Evolutionary conservation across 192 early-diverging fungal species (phyloP).

Genomic region (Coemansia sp.): DNA sequence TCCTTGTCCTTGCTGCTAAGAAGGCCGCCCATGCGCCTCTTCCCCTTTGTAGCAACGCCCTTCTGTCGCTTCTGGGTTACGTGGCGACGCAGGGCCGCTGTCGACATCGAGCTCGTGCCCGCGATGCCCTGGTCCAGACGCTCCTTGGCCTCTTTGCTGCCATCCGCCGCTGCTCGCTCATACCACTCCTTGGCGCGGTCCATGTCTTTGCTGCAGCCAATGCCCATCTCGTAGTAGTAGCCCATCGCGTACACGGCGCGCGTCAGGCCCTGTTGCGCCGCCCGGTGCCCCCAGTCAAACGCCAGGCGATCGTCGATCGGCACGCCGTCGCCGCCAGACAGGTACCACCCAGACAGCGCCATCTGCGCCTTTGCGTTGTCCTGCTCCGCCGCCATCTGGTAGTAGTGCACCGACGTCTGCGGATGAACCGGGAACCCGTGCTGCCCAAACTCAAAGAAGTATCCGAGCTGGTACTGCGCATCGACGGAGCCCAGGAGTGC

Average conservation of each 20-base stretch:
- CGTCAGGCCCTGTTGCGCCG: slow-evolving; percentile 72
- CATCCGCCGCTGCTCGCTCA: slow-evolving; percentile 61
- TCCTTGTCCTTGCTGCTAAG: slow-evolving; percentile 37
- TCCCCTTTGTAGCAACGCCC: slow-evolving; percentile 23
- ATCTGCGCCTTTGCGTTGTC: slow-evolving; percentile 82
- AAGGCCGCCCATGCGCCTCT: slow-evolving; percentile 26
- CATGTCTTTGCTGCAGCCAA: slow-evolving; percentile 58
- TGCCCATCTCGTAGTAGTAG: slow-evolving; percentile 81
- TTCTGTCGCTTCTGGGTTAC: slow-evolving; percentile 57
- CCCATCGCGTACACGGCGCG: slow-evolving; percentile 89
- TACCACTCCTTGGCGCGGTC: slow-evolving; percentile 62
- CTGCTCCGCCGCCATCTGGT: slow-evolving; percentile 74
- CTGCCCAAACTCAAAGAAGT: slow-evolving; percentile 75
- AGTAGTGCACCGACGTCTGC: slow-evolving; percentile 68
- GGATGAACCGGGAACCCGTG: slow-evolving; percentile 67
- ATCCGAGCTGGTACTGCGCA: slow-evolving; percentile 76
- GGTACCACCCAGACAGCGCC: slow-evolving; percentile 81
- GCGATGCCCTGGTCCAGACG: slow-evolving; percentile 39
- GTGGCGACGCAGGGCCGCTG: slow-evolving; percentile 44
- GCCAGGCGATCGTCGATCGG: slow-evolving; percentile 70
- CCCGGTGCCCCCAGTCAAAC: slow-evolving; percentile 75
- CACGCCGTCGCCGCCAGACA: slow-evolving; percentile 68
- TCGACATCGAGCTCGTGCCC: slow-evolving; percentile 29
- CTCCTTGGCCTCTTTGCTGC: slow-evolving; percentile 53
- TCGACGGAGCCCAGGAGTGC: slow-evolving; percentile 69